Conservation (phyloP, 75 land plant species). For the Cupressus sempervirens region DNA sequence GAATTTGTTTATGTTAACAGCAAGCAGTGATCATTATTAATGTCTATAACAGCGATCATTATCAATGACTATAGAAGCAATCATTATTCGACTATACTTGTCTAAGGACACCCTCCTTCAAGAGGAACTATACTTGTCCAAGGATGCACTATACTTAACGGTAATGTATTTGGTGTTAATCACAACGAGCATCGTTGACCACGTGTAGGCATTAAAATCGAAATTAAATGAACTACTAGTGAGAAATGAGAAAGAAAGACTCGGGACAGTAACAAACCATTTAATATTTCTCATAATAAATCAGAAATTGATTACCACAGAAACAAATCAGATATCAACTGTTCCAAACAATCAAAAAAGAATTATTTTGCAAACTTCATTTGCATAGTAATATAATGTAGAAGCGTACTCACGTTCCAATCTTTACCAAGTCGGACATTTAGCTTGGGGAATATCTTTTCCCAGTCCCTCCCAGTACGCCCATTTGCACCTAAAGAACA, state of each 20-base stretch:
- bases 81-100: not conserved
- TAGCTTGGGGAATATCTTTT: slow-evolving; percentile 60
- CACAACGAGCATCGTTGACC: not conserved
- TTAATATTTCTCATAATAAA: not conserved
- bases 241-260: not conserved
- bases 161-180: not conserved
- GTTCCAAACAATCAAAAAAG: no score
- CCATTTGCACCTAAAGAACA: slow-evolving; percentile 77
- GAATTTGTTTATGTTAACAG: no score
- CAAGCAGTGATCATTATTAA: no score
- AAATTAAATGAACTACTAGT: not conserved
- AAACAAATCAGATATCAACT: not conserved
- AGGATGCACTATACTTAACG: not conserved
- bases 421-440: slow-evolving; percentile 50
- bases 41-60: no score
- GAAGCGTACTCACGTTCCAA: slow-evolving; percentile 53
- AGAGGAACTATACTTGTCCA: not conserved
- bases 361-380: not conserved
- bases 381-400: not conserved
- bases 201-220: not conserved
- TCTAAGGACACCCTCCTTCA: not conserved
- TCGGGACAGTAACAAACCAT: not conserved
- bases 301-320: not conserved
- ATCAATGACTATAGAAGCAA: no score
- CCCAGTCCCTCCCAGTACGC: slow-evolving; percentile 83